Conservation (phyloP, 768 basidiomycete species). For the Nevesoporus exiguus region DNA sequence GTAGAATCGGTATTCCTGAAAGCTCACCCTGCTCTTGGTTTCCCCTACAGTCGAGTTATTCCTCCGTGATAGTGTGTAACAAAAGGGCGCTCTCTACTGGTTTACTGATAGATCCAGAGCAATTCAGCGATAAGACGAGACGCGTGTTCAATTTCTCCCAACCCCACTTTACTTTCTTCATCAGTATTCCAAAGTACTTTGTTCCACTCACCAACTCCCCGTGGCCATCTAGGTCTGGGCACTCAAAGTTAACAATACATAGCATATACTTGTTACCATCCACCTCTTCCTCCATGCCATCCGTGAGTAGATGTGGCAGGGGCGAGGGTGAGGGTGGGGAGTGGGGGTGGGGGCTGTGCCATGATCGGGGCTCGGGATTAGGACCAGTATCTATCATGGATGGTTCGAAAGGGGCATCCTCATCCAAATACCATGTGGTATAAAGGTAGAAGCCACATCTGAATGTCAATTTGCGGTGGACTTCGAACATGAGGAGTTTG, state of each 20-base stretch:
- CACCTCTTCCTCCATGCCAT: no score
- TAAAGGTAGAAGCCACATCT: slow-evolving; percentile 4
- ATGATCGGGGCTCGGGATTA: no score
- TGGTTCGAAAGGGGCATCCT: neutral
- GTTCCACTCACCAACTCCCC: neutral
- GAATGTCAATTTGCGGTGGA: slow-evolving; percentile 3
- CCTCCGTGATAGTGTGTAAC: neutral
- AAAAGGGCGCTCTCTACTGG: neutral
- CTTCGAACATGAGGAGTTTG: slow-evolving; percentile 10
- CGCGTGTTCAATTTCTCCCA: slow-evolving; percentile 6
- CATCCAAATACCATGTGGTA: slow-evolving; percentile 4
- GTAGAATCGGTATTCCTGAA: no score
- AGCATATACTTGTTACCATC: neutral
- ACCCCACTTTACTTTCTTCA: slow-evolving; percentile 8
- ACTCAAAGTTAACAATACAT: slow-evolving; percentile 7
- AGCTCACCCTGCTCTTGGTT: no score
- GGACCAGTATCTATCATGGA: slow-evolving; percentile 6
- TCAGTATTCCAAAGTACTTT: slow-evolving; percentile 4
- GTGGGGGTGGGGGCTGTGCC: no score
- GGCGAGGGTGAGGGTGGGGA: neutral
- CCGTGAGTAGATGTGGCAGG: no score
- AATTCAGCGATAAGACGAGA: slow-evolving; percentile 4
- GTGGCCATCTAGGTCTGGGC: neutral
- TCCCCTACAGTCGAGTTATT: neutral
- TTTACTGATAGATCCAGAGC: neutral